Base-by-base conservation (phyloP, 2,329 filamentous ascomycete genomes). In the Ceratocystis huliohia region DNA sequence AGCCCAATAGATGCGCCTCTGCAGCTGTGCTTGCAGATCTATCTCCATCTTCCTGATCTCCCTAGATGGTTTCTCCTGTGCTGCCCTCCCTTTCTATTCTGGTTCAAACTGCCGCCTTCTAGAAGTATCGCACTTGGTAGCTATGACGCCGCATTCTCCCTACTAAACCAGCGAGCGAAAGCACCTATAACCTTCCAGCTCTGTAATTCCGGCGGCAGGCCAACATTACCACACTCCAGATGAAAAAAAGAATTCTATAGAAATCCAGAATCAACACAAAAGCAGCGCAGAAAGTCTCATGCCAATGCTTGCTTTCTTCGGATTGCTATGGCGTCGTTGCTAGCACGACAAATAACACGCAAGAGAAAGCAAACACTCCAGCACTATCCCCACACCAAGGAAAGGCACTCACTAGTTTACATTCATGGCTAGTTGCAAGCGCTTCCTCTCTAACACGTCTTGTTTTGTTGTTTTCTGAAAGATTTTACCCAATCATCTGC, bases 91-190 rank as follows among this genome's bases (percentile, higher is more conserved):
- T 13, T 41, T 41, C 37, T 41, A 41, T 41, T 41, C 37, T 10
- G 15, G 10, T 2, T 15, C 37, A 15, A 41, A 15, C 37, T 41
- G 37, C 37, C 13, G 13, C 37, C 37, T 59, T 59, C 56, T n/a
- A 37, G 28, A 53, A 53, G 17, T 25, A 5, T 15, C 5, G 48
- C 28, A 20, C 13, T n/a, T 59, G 17, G 17, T 59, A 8, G 56
- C 25, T 59, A 59, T 37, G 56, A 59, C 56, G 28, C 56, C 56
- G 37, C 56, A 59, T 59, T 59, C 56, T 37, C 22, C 7, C 17
- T 53, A 25, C n/a, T 10, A 25, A 53, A 7, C 48, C 6, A 53
- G n/a, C 48, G 10, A 7, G n/a, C 1, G n/a, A 25, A n/a, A n/a
- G n/a, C 22, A 13, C 48, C n/a, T 8, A 41, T 15, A 15, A 41